phyloP scores from a whole-genome alignment of 306 rosid species.

The Carpinus fangiana region DNA sequence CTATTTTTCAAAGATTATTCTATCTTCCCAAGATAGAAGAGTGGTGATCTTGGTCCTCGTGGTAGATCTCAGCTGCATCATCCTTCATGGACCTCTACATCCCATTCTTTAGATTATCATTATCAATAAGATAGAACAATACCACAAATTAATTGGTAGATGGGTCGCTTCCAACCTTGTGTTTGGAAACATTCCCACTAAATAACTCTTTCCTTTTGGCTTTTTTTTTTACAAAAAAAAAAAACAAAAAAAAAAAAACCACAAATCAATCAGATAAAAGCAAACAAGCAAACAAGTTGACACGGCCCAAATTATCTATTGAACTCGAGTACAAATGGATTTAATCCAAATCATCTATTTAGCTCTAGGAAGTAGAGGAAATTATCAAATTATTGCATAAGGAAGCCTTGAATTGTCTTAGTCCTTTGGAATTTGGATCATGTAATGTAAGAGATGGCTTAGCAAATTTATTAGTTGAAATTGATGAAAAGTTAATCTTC shows the following conservation, averaged over 20 bases:
- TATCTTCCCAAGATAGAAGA: slow-evolving; percentile 1
- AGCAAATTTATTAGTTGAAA: too few relatives aligned
- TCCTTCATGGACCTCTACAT: background rate
- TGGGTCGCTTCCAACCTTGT: too few relatives aligned
- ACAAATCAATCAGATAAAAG: background rate
- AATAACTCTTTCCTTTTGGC: too few relatives aligned
- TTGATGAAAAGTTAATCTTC: too few relatives aligned
- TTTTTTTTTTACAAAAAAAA: too few relatives aligned
- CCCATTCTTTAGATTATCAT: slow-evolving; percentile 1
- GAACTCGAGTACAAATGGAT: background rate
- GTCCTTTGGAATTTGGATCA: background rate
- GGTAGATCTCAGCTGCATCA: background rate
- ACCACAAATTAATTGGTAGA: background rate
- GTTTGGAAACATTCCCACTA: too few relatives aligned
- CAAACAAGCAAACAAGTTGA: too few relatives aligned
- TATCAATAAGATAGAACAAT: background rate
- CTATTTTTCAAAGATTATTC: background rate
- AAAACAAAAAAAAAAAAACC: too few relatives aligned
- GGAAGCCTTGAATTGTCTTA: background rate
- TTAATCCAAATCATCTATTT: background rate
- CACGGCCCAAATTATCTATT: too few relatives aligned
- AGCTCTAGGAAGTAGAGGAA: background rate
- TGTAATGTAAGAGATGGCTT: background rate
- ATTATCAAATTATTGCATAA: background rate
- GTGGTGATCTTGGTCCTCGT: background rate